Evolutionary conservation across 148 eudicot genomes (phyloP), one percentile per base, ranked within the genome.

Genomic region (Chenopodium quinoa): DNA sequence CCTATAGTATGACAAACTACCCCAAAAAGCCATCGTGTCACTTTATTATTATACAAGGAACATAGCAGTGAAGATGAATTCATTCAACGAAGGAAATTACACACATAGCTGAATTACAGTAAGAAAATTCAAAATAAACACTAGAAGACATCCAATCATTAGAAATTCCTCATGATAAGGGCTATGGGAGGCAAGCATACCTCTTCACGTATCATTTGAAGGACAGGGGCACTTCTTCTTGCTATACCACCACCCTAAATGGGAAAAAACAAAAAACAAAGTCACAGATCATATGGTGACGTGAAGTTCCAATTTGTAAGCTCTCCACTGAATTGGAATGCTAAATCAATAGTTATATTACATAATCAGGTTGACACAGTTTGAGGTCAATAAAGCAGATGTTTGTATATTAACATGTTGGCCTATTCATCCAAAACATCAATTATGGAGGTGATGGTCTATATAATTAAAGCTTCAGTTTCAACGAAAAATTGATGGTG

Each of bases 231-330:
- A 87, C 91, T 93, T 83, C 99, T 92, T 78, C 99, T 86, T 2
- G 99, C 81, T 79, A 96, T 92, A 69, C 99, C 99, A 83, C 92
- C 95, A 80, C 99, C 99, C 99, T 96, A 70, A 82, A 60, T 37
- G 64, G 40, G 12, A 62, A 60, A 34, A 62, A 62, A 75, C 73
- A 77, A 29, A 81, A 80, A 17, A 56, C 6, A 52, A 79, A 71
- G 29, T 9, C 1, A 73, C 73, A 27, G 78, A 37, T 73, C 76
- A 72, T 82, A 44, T 52, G 64, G 73, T 22, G 63, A 65, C 25
- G 34, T 31, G 54, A 47, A 78, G 17, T 64, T 78, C 27, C 60
- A 54, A 66, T 7, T 31, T 60, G 23, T 54, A 52, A 31, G 56
- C 44, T 50, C 34, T 25, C 54, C 3, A 70, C 44, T 48, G 75